Percentiles rank a stretch among this genome's conserved stretches.
Evolutionary conservation across 257 asterid genomes (phyloP).

Genomic region (Gentiana dahurica): DNA sequence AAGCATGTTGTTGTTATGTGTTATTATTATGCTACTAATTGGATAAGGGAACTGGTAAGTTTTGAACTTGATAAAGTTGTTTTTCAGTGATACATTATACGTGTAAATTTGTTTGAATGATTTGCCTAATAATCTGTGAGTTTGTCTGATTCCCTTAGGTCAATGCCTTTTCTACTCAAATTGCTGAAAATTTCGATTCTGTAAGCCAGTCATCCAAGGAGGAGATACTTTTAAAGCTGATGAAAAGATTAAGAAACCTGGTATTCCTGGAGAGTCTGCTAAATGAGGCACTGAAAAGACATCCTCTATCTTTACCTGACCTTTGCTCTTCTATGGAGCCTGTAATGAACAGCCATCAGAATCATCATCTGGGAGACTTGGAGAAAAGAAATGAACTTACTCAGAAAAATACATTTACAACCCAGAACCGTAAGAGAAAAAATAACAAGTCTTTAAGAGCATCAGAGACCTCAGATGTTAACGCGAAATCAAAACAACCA

Average conservation of each 20-base stretch:
- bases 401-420: constrained; percentile 30
- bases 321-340: constrained; percentile 46
- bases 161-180: constrained; percentile 70
- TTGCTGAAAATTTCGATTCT: constrained; percentile 36
- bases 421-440: constrained; percentile 34
- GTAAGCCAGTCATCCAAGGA: constrained; percentile 62
- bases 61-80: not conserved
- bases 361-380: constrained; percentile 29
- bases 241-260: constrained; percentile 72
- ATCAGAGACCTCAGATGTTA: constrained; percentile 31
- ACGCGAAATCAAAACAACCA: constrained; percentile 59
- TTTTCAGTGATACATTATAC: not conserved
- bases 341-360: constrained; percentile 24
- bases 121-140: no score
- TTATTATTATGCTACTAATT: constrained; percentile 73
- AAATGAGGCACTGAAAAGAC: constrained; percentile 48
- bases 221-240: constrained; percentile 50
- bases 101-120: not conserved
- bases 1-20: constrained; percentile 54
- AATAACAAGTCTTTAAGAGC: constrained; percentile 30
- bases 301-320: constrained; percentile 51
- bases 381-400: constrained; percentile 41
- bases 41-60: constrained; percentile 82
- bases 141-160: constrained; percentile 28
- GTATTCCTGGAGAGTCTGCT: constrained; percentile 58